Evolutionary conservation across 2,329 filamentous ascomycete genomes (phyloP), one percentile per base, ranked within the genome.

Genomic region (Arthrobotrys iridis): DNA sequence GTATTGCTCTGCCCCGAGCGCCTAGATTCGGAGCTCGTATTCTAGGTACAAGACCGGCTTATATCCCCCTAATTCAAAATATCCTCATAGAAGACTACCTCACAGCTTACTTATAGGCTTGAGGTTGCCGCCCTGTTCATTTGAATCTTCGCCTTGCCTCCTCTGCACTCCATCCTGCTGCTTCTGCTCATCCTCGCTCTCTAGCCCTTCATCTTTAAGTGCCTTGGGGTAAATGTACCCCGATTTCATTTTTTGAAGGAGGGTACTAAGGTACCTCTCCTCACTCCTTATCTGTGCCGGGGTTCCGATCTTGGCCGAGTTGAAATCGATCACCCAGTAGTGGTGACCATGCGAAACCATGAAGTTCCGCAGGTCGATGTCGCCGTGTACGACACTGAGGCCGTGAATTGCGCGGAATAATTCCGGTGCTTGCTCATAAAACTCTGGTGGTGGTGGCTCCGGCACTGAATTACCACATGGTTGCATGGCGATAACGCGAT

Each of bases 281-380:
- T 70, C 65, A 3, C 55, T 24, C 15, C 24, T 4, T 10, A 62
- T 18, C 11, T 70, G 55, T 15, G 20, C 50, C 3, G 22, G n/a
- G 1, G 55, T 52, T 13, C 65, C 65, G 2, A n/a, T 8, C n/a
- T 40, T 58, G 11, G 55, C 59, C 1, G 65, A 70, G 35, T 70
- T 70, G 45, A 70, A 62, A 28, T 70, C 65, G 15, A 70, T 70
- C n/a, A 70, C 33, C 45, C 65, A 60, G 35, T 52, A 70, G 24
- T 24, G 52, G 6, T 46, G 48, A 35, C 55, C 45, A 18, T 62
- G 43, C 22, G 57, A 70, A 41, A 62, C 55, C 15, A 58, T 35
- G 46, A 70, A 70, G 43, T 70, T 70, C 37, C 65, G 55, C 43
- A 70, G 50, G 43, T 58, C 65, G 8, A 62, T 45, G 22, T 70